phyloP scores from a whole-genome alignment of 176 grass and related monocot genomes.

The Phoenix roebelenii region DNA sequence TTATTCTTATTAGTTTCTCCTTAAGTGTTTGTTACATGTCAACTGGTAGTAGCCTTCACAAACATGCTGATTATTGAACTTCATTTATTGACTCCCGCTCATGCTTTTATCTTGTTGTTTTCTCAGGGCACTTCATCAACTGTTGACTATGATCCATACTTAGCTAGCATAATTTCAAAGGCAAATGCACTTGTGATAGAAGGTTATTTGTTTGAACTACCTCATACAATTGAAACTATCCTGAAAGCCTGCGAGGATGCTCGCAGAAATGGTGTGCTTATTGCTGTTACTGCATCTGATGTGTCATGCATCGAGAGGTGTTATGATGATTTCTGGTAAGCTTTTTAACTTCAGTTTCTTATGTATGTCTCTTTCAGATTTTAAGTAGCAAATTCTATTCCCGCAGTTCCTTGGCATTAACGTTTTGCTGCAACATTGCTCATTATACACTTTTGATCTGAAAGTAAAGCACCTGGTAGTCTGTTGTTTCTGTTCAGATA shows the following conservation, averaged over 20 bases:
- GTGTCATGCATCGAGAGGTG: conserved; percentile 84
- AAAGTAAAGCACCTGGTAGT: too few relatives aligned
- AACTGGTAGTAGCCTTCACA: too few relatives aligned
- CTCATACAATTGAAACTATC: conserved; percentile 85
- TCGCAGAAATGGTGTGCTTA: conserved; percentile 65
- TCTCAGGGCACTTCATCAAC: conserved; percentile 84
- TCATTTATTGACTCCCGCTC: too few relatives aligned
- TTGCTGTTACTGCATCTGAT: conserved; percentile 90
- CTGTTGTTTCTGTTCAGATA: too few relatives aligned
- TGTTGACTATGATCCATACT: conserved; percentile 62
- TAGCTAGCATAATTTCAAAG: conserved; percentile 68
- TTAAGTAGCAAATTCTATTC: too few relatives aligned
- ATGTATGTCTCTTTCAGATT: too few relatives aligned
- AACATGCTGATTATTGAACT: too few relatives aligned
- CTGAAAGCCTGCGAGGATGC: conserved; percentile 81
- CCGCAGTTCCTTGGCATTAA: too few relatives aligned
- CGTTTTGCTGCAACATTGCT: too few relatives aligned
- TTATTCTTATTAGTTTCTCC: too few relatives aligned
- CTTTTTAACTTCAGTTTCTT: neutral
- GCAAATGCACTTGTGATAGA: conserved; percentile 81
- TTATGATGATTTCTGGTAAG: conserved; percentile 85
- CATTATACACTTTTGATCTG: too few relatives aligned
- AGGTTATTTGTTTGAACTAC: conserved; percentile 81
- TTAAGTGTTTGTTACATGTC: too few relatives aligned
- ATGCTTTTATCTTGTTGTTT: neutral